Base-by-base conservation (phyloP, 225 moss, liverwort and hornwort species). In the Antitrichia curtipendula region DNA sequence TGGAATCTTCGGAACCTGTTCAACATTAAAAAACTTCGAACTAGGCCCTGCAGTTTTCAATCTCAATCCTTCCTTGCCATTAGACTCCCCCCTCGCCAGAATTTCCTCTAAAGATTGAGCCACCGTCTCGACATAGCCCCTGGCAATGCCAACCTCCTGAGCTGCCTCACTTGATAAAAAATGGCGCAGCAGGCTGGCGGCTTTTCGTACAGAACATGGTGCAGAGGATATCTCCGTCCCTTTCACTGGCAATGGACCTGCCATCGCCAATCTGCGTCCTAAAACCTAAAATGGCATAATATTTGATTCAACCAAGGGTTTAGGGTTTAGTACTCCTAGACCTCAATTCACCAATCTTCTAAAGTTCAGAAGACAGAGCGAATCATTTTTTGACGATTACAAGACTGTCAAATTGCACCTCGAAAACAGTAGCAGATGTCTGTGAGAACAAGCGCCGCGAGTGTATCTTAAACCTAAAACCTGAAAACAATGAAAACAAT, bases 131-230 rank as follows among this genome's bases (percentile, higher is more conserved):
- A 96, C 66, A 78, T 97, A 95, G 15, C 93, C 93, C 80, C 90
- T 95, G 22, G 91, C 86, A 66, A 96, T 89, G 57, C 93, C 94
- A 56, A 92, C 80, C 75, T 95, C 97, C 53, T 87, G 88, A 68
- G 93, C 94, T 50, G 93, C 91, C 75, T 92, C 94, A 86, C 95
- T 92, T 41, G 91, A 88, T 74, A 97, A 78, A 88, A 97, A 97
- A 65, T 86, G 84, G 74, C 88, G 92, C 29, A 97, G 85, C 75
- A 97, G 68, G 56, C 86, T 88, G 50, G 94, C 90, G 78, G 97
- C 96, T 90, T 93, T 95, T 56, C 88, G 88, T 13, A 95, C 89
- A 41, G 97, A 92, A 90, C 96, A 97, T 84, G 95, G 93, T 68
- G 92, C 84, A 73, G 95, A 95, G 34, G 96, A 94, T 40, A 96